Conservation (phyloP, 2,329 filamentous ascomycete species). For the Botryosphaeria dothidea region DNA sequence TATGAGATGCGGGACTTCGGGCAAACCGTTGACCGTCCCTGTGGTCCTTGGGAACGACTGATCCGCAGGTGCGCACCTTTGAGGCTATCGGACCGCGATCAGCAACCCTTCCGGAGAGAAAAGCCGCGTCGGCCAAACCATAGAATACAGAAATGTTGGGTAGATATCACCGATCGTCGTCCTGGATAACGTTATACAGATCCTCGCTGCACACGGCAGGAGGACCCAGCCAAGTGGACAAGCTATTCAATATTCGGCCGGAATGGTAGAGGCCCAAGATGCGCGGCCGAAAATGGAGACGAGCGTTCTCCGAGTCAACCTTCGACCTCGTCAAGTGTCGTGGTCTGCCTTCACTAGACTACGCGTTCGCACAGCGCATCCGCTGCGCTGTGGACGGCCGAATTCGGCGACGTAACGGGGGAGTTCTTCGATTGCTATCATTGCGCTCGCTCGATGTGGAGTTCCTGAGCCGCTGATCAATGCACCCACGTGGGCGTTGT, state of each 20-base stretch:
- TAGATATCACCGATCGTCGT: neutral
- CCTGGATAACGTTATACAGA: constrained; percentile 2
- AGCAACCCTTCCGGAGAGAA: neutral
- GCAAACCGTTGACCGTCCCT: neutral
- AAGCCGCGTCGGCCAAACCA: neutral
- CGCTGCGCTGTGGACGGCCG: neutral
- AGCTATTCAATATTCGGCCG: neutral
- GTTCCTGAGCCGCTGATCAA: constrained; percentile 2
- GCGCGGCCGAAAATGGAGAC: neutral
- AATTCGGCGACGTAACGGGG: neutral
- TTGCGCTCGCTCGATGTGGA: neutral
- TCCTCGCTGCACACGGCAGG: neutral
- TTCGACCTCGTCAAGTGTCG: neutral
- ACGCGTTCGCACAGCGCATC: neutral
- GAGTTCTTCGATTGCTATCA: neutral
- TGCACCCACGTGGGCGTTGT: constrained; percentile 6
- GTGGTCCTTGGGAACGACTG: neutral
- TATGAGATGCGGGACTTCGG: neutral
- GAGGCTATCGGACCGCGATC: neutral
- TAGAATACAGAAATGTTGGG: neutral
- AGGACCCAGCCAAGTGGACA: neutral
- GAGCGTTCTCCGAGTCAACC: neutral
- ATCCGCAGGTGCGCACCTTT: neutral
- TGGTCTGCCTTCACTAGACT: neutral
- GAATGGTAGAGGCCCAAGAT: neutral